Evolutionary conservation across 1,284 basidiomycete species (phyloP), one percentile per base, ranked within the genome.

Genomic region (Ganoderma leucocontextum): DNA sequence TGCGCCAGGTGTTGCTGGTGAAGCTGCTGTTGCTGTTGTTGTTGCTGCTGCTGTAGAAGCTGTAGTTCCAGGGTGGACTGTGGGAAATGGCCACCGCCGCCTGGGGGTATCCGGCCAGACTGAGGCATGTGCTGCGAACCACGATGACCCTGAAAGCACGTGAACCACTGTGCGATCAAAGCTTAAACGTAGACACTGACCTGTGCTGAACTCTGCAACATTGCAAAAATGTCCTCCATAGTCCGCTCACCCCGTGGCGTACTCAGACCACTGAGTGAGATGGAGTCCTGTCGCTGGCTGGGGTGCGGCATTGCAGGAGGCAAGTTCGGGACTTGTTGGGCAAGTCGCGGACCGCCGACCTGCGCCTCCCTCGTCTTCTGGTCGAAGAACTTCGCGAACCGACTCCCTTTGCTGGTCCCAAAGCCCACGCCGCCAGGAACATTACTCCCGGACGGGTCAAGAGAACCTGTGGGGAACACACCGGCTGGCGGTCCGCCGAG

Each of bases 341-440:
- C 76, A 72, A 88, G 87, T 25, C 78, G 74, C n/a, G 79, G 72
- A 39, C 77, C 70, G 60, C 75, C 68, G 39, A 77, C 73, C 55
- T 70, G 70, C 60, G 72, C 55, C 8, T 92, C 90, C 72, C 87
- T 86, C 41, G 79, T 77, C 78, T 92, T 93, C n/a, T 84, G 84
- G 72, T 94, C 93, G 70, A 93, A 94, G 77, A 93, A 93, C 76
- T 93, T 94, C 39, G 92, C 92, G 77, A 94, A 91, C 36, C 92
- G 88, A 76, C 92, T 94, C 39, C 92, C 92, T 78, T 89, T 92
- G 39, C 82, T 83, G 44, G 82, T 79, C 19, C 85, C 82, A 75
- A 86, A 82, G 52, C 75, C 77, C 15, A 75, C 68, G 10, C 73
- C 77, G 33, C 75, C 76, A 12, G 70, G 68, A 53, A 72, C 64